phyloP scores from a whole-genome alignment of 257 asterid species.

The Parsonsia alboflavescens region DNA sequence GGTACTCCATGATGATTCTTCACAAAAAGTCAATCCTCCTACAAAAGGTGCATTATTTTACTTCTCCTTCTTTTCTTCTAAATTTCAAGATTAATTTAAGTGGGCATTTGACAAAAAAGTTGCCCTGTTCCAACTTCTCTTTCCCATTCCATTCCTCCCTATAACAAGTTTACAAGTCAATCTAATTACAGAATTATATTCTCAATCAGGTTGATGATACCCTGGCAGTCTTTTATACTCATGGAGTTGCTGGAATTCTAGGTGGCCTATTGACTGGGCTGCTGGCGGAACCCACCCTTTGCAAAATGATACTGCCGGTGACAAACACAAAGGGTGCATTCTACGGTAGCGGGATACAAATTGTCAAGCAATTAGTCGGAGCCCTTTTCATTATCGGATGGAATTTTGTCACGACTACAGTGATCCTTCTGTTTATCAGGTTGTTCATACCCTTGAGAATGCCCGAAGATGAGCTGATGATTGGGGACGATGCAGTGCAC shows the following conservation, averaged over 20 bases:
- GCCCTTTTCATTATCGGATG: conserved; percentile 71
- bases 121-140: neutral
- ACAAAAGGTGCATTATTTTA: conserved; percentile 44
- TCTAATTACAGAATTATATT: neutral
- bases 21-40: conserved; percentile 79
- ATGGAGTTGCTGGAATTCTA: conserved; percentile 76
- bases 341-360: conserved; percentile 55
- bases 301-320: conserved; percentile 63
- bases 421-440: conserved; percentile 52
- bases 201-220: conserved; percentile 71
- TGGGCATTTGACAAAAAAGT: neutral
- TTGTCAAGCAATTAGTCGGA: conserved; percentile 66
- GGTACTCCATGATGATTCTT: conserved; percentile 90
- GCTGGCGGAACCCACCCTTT: conserved; percentile 68
- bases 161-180: neutral
- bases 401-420: conserved; percentile 59
- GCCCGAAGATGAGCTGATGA: conserved; percentile 79
- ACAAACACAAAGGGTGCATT: conserved; percentile 63
- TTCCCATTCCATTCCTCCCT: neutral
- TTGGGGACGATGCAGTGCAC: conserved; percentile 90
- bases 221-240: conserved; percentile 81
- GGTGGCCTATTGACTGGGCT: conserved; percentile 84
- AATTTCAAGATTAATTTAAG: neutral
- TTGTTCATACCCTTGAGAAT: conserved; percentile 60
- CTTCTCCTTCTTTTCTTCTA: neutral